A percentile compares a stretch with the other conserved stretches of the same genome.
Evolutionary conservation across 768 basidiomycete species (phyloP).

Genomic region (Tricholoma sp.): DNA sequence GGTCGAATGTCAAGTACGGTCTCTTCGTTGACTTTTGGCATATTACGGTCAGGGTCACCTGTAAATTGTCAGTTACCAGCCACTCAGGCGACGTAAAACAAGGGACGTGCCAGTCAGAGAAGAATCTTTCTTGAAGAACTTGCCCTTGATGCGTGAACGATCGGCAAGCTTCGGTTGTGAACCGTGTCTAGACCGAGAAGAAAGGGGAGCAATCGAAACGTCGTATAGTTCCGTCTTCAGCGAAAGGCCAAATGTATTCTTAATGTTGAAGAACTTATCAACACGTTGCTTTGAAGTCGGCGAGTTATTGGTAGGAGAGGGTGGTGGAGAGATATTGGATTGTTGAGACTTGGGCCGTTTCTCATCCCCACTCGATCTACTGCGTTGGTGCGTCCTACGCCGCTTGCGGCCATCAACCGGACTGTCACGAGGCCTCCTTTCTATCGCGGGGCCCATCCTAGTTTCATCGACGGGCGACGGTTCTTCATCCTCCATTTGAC

Average conservation of each 20-base stretch:
- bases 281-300: slow-evolving; percentile 8
- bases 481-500: slow-evolving; percentile 7
- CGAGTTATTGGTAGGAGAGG: slow-evolving; percentile 1
- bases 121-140: slow-evolving; percentile 11
- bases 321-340: slow-evolving; percentile 1
- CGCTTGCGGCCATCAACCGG: slow-evolving; percentile 10
- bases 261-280: slow-evolving; percentile 14
- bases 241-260: slow-evolving; percentile 11
- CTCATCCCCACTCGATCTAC: slow-evolving; percentile 5
- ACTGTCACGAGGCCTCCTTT: slow-evolving; percentile 7
- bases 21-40: slow-evolving; percentile 11
- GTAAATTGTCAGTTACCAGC: slow-evolving; percentile 1
- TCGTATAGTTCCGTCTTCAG: slow-evolving; percentile 6
- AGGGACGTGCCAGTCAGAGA: slow-evolving; percentile 8
- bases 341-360: slow-evolving; percentile 6
- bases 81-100: background rate
- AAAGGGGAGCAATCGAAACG: slow-evolving; percentile 6
- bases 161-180: slow-evolving; percentile 8
- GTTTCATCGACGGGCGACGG: slow-evolving; percentile 5
- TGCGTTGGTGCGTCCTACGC: background rate
- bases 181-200: background rate
- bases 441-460: slow-evolving; percentile 1
- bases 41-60: slow-evolving; percentile 5
- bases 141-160: slow-evolving; percentile 14
- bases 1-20: slow-evolving; percentile 20